Percentiles rank a stretch among this genome's conserved stretches.
These are phyloP conservation scores for Peronospora belbahrii DNA, from an alignment of 352 stramenopile species.

Conservation along the genomic window DNA sequence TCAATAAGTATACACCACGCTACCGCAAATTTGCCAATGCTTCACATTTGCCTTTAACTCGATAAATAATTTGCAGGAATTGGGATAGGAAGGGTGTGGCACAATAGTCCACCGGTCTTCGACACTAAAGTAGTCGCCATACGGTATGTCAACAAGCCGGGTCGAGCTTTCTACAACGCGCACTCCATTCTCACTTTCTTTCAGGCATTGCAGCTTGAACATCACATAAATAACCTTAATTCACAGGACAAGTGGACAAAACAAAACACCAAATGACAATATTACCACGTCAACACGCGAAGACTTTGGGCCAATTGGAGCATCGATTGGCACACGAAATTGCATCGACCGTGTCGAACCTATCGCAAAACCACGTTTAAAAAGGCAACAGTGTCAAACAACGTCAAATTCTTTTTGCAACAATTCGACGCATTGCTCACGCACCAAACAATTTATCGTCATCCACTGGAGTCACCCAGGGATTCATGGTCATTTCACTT, in stretches of 20 bases:
- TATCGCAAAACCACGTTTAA: constrained; percentile 3
- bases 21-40: not conserved
- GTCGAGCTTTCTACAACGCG: constrained; percentile 71
- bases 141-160: constrained; percentile 74
- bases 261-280: not conserved
- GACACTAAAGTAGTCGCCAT: constrained; percentile 84
- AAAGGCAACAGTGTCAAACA: not conserved
- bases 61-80: constrained; percentile 59
- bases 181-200: constrained; percentile 31
- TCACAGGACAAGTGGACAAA: not conserved
- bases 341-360: constrained; percentile 58
- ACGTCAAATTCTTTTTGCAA: not conserved
- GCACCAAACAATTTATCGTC: constrained; percentile 36
- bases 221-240: not conserved
- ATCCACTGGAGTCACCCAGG: constrained; percentile 47
- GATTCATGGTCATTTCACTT: constrained; percentile 67
- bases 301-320: constrained; percentile 74
- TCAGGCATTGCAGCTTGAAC: constrained; percentile 54
- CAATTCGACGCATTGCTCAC: not conserved
- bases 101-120: constrained; percentile 76
- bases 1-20: not conserved
- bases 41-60: constrained; percentile 49
- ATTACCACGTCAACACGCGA: constrained; percentile 72
- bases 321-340: constrained; percentile 70
- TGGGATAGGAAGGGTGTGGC: constrained; percentile 28